phyloP scores from a whole-genome alignment of 129 eudicot genomes.

The Artemisia annua region DNA sequence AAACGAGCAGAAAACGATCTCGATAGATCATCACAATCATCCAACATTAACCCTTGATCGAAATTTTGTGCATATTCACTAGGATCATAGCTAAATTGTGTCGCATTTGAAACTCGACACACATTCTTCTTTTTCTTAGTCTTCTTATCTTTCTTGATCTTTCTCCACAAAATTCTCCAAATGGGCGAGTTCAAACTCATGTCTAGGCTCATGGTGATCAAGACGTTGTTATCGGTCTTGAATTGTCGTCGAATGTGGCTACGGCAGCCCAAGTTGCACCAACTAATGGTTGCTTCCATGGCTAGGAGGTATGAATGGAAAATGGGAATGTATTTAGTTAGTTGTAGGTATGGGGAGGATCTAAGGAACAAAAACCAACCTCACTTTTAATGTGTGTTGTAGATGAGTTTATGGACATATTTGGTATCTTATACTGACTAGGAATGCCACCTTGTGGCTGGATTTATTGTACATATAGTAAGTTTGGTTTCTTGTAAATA shows the following conservation, averaged over 20 bases:
- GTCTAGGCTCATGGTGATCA: slow-evolving; percentile 16
- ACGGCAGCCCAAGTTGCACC: slow-evolving; percentile 42
- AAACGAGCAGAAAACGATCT: slow-evolving; percentile 79
- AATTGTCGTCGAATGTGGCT: slow-evolving; percentile 20
- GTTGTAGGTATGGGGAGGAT: slow-evolving; percentile 2
- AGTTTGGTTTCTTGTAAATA: neutral
- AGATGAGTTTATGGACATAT: neutral
- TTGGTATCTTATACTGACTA: no score
- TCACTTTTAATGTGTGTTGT: neutral
- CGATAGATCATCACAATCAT: slow-evolving; percentile 47
- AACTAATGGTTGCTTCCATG: slow-evolving; percentile 45
- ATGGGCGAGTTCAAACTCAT: slow-evolving; percentile 37
- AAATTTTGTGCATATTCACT: slow-evolving; percentile 67
- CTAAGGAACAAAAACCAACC: slow-evolving; percentile 1
- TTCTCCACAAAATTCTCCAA: slow-evolving; percentile 59
- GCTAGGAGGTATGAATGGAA: neutral
- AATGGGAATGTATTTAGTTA: neutral
- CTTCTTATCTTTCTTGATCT: slow-evolving; percentile 43
- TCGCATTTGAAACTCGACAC: slow-evolving; percentile 28
- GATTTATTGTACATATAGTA: neutral
- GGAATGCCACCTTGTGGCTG: neutral
- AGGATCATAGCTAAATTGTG: slow-evolving; percentile 54
- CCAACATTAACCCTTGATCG: slow-evolving; percentile 48
- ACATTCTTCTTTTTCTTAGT: slow-evolving; percentile 33
- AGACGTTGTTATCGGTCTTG: slow-evolving; percentile 27